These are phyloP conservation scores for Arabidopsis arenosa DNA, from an alignment of 345 rosid species.

Conservation along the genomic window DNA sequence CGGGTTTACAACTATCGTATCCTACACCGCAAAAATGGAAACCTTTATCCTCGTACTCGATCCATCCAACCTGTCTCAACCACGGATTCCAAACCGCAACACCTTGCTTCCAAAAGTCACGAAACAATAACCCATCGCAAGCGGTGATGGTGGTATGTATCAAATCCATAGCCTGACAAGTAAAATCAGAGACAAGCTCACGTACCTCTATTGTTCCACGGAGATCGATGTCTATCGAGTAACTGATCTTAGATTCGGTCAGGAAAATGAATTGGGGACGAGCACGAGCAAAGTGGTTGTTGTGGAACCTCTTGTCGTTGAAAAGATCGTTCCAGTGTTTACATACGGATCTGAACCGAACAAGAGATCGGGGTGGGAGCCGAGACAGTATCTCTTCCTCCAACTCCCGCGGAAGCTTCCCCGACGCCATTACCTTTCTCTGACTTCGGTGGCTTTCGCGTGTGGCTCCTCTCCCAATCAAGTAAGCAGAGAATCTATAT, in stretches of 20 bases:
- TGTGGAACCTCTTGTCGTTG: not conserved
- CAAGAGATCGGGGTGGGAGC: no score
- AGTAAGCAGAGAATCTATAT: no score
- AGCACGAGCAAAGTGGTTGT: not conserved
- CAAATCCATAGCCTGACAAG: no score
- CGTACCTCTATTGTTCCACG: no score
- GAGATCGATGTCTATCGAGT: not conserved
- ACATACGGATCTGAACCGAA: no score
- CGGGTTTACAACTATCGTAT: not conserved
- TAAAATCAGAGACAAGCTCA: no score
- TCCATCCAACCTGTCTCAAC: not conserved
- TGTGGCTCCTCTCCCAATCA: no score
- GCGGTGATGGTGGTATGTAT: not conserved
- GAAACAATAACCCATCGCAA: not conserved
- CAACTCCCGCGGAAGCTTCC: no score
- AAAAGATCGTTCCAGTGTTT: not conserved
- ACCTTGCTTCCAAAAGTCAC: not conserved
- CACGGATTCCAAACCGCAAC: not conserved
- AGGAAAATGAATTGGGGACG: conserved; percentile 3
- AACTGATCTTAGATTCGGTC: not conserved
- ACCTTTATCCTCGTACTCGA: not conserved
- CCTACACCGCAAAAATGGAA: not conserved
- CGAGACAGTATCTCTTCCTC: no score
- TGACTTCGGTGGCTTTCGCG: no score
- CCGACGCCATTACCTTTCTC: no score